These are phyloP conservation scores for Coemansia sp. DNA, from an alignment of 192 early-diverging fungal species.

Conservation along the genomic window DNA sequence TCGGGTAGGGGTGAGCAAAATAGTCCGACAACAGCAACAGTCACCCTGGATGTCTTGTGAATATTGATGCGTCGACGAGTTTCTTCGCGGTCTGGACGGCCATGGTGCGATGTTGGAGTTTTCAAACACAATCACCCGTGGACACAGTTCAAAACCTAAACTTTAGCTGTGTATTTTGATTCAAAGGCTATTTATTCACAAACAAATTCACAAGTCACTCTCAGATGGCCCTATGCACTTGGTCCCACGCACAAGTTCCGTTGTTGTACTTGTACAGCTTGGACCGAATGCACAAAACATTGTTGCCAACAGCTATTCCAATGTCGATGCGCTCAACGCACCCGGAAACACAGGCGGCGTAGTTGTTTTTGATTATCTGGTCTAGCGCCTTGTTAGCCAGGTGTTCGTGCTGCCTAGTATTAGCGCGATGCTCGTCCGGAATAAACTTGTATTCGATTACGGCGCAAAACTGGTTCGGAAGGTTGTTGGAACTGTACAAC, in stretches of 20 bases:
- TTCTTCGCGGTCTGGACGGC: neutral
- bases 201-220: neutral
- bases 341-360: constrained; percentile 23
- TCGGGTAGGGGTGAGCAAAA: too few relatives aligned
- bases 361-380: constrained; percentile 25
- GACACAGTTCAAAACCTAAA: neutral
- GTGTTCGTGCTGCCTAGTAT: constrained; percentile 8
- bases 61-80: too few relatives aligned
- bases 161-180: constrained; percentile 20
- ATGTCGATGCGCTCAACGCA: constrained; percentile 45
- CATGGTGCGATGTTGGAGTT: constrained; percentile 20
- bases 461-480: constrained; percentile 36
- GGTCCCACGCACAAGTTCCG: constrained; percentile 17
- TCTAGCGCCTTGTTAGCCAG: constrained; percentile 15
- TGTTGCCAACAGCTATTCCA: constrained; percentile 45
- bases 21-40: too few relatives aligned
- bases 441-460: constrained; percentile 46
- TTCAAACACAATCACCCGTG: constrained; percentile 5
- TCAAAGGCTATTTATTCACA: too few relatives aligned
- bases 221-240: neutral
- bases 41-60: too few relatives aligned
- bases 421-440: constrained; percentile 5
- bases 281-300: constrained; percentile 11
- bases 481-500: constrained; percentile 19
- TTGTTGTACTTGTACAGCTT: constrained; percentile 21